Base-by-base conservation (phyloP, 2,329 filamentous ascomycete genomes). In the Botrytis elliptica region DNA sequence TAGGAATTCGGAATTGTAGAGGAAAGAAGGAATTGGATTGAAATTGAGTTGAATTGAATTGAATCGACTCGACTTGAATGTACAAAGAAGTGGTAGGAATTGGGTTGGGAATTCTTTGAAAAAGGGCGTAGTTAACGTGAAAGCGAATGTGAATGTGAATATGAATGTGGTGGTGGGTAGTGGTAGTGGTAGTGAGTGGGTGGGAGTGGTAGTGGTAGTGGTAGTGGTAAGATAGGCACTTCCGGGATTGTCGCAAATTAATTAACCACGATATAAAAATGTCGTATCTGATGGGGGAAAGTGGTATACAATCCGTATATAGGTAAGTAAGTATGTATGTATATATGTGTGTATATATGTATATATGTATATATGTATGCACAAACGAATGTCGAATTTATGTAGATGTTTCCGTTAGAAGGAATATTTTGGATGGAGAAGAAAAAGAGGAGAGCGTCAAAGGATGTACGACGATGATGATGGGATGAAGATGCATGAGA, bases 171-270 rank as follows among this genome's bases (percentile, higher is more conserved):
- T 57, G 46, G 42, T 38, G 46, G n/a, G 49, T 52, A n/a, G 49
- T 52, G 44, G 44, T 44, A 18, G 42, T 38, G 36, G 36, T 42
- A 14, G 36, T 38, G 36, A 38, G 40, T 46, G 18, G 44, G 42
- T 49, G 46, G 46, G 5, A 12, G 49, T n/a, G 4, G 52, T 22
- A 29, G 44, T 49, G 4, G 52, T 22, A 29, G 44, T 49, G 46
- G 46, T 52, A 12, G 12, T n/a, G 12, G 52, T 29, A 29, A 67
- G 64, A 52, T 67, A 38, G 65, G 49, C 25, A 42, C 20, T 46
- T 52, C 64, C 36, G 65, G 36, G 52, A 57, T 69, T 69, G 49
- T 69, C 49, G 66, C 52, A 57, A 57, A 29, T 69, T 57, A 44
- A 69, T 69, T 69, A 68, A 14, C 18, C 55, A 68, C 18, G 64